Evolutionary conservation across 495 filamentous ascomycete genomes (phyloP).

Genomic region (Amniculicola lignicola): DNA sequence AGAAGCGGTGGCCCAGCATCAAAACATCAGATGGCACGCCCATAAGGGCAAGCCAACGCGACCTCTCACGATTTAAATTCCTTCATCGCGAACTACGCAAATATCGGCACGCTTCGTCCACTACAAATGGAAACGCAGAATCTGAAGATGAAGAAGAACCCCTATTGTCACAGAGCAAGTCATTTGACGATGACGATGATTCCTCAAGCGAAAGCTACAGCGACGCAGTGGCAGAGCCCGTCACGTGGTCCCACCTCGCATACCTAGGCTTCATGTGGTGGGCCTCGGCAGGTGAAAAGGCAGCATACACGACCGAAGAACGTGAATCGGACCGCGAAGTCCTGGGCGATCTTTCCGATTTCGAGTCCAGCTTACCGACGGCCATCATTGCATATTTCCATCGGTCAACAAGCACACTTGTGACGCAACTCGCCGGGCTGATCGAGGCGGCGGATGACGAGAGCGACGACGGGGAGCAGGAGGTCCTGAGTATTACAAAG

Average conservation of each 20-base stretch:
- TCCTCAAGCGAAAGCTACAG: slow-evolving; percentile 30
- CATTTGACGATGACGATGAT: slow-evolving; percentile 20
- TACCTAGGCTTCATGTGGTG: slow-evolving; percentile 97
- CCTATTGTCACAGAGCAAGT: slow-evolving; percentile 23
- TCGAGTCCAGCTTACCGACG: slow-evolving; percentile 52
- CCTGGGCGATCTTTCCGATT: slow-evolving; percentile 36
- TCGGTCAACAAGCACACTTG: slow-evolving; percentile 68
- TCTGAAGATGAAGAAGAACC: slow-evolving; percentile 23
- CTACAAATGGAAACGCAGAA: slow-evolving; percentile 35
- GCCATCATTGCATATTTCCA: slow-evolving; percentile 91
- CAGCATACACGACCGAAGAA: slow-evolving; percentile 43
- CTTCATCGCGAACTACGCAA: slow-evolving; percentile 63
- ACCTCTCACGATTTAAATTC: slow-evolving; percentile 72
- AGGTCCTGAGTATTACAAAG: slow-evolving; percentile 27
- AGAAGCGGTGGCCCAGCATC: slow-evolving; percentile 73
- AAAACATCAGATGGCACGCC: slow-evolving; percentile 55
- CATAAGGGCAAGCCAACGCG: slow-evolving; percentile 87
- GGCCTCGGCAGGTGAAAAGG: slow-evolving; percentile 88
- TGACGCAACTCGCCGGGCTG: slow-evolving; percentile 67
- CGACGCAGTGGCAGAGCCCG: slow-evolving; percentile 64
- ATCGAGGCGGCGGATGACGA: slow-evolving; percentile 57
- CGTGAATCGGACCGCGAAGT: slow-evolving; percentile 34
- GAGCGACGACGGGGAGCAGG: slow-evolving; percentile 42
- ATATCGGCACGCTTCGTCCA: slow-evolving; percentile 13
- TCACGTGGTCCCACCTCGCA: slow-evolving; percentile 84